phyloP scores from a whole-genome alignment of 2,329 filamentous ascomycete species.

The Arthrobotrys iridis region DNA sequence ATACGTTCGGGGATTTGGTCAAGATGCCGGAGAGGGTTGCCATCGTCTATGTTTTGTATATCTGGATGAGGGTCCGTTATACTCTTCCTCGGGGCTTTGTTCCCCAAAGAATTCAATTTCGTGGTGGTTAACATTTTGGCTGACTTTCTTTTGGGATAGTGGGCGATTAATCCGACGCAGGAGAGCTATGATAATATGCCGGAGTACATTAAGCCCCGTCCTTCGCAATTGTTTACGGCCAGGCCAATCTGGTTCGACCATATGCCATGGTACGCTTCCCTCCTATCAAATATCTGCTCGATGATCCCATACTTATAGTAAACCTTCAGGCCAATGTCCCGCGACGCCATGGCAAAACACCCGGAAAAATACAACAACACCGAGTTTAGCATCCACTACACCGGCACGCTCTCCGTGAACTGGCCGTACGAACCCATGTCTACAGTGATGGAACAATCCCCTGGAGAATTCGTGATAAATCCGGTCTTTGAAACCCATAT shows the following conservation, averaged over 20 bases:
- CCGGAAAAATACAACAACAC: conserved; percentile 72
- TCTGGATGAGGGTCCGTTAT: conserved; percentile 69
- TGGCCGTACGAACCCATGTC: conserved; percentile 84
- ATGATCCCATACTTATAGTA: conserved; percentile 65
- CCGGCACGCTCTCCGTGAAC: conserved; percentile 77
- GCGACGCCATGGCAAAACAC: conserved; percentile 57
- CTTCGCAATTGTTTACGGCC: conserved; percentile 72
- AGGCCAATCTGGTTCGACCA: conserved; percentile 88
- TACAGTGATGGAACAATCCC: conserved; percentile 69
- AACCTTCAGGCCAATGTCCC: conserved; percentile 44
- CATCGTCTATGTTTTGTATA: conserved; percentile 85
- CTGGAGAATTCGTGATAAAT: conserved; percentile 79
- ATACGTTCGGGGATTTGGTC: conserved; percentile 81
- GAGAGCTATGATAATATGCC: conserved; percentile 83
- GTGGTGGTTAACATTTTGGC: background rate
- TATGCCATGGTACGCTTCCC: conserved; percentile 70
- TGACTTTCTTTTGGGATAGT: conserved; percentile 65
- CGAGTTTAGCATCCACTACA: conserved; percentile 84
- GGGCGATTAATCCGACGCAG: conserved; percentile 80
- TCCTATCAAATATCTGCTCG: conserved; percentile 77
- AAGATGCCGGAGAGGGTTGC: conserved; percentile 84
- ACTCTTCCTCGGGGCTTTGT: background rate
- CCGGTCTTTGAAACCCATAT: conserved; percentile 86
- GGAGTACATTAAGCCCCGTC: conserved; percentile 74
- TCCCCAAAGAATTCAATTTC: background rate